phyloP scores from a whole-genome alignment of 2,329 filamentous ascomycete species.

The Annulohypoxylon truncatum region DNA sequence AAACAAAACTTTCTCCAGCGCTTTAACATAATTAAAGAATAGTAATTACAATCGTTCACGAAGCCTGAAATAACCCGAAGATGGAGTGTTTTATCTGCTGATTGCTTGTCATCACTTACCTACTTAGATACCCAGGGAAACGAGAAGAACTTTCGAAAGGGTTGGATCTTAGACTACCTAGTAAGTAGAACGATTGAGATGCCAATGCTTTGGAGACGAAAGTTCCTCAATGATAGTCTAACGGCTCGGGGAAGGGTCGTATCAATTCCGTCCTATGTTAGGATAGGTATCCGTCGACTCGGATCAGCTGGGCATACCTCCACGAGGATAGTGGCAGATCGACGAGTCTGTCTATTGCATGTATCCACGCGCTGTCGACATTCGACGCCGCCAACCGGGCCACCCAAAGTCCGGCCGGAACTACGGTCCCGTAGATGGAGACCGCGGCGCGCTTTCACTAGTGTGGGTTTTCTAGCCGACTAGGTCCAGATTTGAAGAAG shows the following conservation, averaged over 20 bases:
- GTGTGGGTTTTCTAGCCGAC: not conserved
- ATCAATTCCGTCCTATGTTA: constrained; percentile 21
- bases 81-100: not conserved
- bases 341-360: not conserved
- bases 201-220: constrained; percentile 8
- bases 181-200: not conserved
- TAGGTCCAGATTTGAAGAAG: not conserved
- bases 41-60: not conserved
- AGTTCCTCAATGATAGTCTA: constrained; percentile 16
- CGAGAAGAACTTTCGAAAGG: not conserved
- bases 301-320: constrained; percentile 12
- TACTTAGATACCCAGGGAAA: not conserved
- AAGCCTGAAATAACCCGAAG: not conserved
- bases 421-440: constrained; percentile 4
- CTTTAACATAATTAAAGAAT: not conserved
- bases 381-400: not conserved
- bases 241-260: constrained; percentile 22
- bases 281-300: constrained; percentile 11
- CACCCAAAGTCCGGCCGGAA: constrained; percentile 1
- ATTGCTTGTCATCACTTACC: not conserved
- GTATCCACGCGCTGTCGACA: not conserved
- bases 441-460: not conserved
- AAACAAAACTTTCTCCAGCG: constrained; percentile 5
- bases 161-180: not conserved
- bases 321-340: constrained; percentile 20